Percentiles rank a stretch among this genome's conserved stretches.
phyloP scores from a whole-genome alignment of 2,329 filamentous ascomycete genomes.

The Magnaporthales sp. region DNA sequence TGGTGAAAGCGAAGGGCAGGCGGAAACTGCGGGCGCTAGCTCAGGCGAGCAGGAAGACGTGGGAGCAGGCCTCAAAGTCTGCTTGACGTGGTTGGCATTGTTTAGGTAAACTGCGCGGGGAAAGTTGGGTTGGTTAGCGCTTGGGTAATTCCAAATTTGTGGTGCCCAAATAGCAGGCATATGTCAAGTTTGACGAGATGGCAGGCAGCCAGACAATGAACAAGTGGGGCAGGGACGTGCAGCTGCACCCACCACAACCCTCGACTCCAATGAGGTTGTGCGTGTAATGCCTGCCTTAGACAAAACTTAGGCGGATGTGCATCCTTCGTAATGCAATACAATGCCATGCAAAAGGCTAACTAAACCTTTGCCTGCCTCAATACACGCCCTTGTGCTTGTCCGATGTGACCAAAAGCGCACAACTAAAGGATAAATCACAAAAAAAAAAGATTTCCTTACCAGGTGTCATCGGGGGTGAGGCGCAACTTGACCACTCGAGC shows the following conservation, averaged over 20 bases:
- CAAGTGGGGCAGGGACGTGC: neutral
- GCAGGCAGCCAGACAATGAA: neutral
- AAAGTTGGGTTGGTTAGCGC: neutral
- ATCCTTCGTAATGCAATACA: neutral
- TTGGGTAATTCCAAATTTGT: neutral
- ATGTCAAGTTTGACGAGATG: neutral
- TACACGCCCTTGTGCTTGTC: neutral
- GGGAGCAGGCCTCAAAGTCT: conserved; percentile 56
- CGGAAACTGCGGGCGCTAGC: conserved; percentile 32
- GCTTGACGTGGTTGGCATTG: conserved; percentile 20
- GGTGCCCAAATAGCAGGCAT: neutral
- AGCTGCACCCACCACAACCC: neutral
- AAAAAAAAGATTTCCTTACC: conserved; percentile 49
- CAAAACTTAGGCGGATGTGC: neutral
- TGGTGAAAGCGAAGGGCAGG: conserved; percentile 78
- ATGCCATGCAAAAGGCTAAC: neutral
- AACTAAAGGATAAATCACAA: neutral
- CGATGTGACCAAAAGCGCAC: neutral
- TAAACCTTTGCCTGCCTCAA: neutral
- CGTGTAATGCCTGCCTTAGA: neutral
- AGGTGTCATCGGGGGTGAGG: conserved; percentile 83
- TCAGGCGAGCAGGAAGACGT: conserved; percentile 30
- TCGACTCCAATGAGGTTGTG: neutral
- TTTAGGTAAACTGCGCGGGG: conserved; percentile 33
- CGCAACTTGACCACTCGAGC: conserved; percentile 67